These are phyloP conservation scores for Lenzites betulinus DNA, from an alignment of 768 basidiomycete genomes.

Conservation along the genomic window DNA sequence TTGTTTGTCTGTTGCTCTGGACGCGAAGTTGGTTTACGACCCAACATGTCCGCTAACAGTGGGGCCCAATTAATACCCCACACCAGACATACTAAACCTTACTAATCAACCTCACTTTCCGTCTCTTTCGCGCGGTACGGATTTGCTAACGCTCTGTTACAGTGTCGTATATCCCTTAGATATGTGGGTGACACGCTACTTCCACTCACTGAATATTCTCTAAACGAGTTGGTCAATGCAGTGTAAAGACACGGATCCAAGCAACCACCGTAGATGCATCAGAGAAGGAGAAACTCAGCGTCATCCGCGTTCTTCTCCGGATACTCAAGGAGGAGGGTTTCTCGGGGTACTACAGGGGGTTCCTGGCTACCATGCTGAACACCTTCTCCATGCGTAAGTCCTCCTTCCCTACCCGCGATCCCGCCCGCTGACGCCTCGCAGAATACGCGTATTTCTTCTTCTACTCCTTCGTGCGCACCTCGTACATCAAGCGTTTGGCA, in stretches of 20 bases:
- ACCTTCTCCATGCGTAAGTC: constrained; percentile 95
- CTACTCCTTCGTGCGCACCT: constrained; percentile 86
- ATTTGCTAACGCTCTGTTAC: not conserved
- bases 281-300: constrained; percentile 48
- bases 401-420: not conserved
- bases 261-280: constrained; percentile 61
- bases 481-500: constrained; percentile 74
- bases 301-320: constrained; percentile 64
- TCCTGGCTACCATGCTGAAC: constrained; percentile 96
- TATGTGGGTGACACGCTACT: constrained; percentile 44
- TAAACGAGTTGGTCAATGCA: constrained; percentile 37
- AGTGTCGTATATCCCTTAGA: constrained; percentile 95
- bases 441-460: constrained; percentile 99
- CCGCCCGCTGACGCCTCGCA: constrained; percentile 32
- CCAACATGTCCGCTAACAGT: too few species aligned
- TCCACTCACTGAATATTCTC: not conserved
- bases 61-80: too few species aligned
- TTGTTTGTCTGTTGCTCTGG: not conserved
- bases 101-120: too few species aligned
- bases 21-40: too few species aligned
- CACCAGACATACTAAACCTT: too few species aligned
- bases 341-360: constrained; percentile 84
- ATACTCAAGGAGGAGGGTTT: constrained; percentile 84
- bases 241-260: constrained; percentile 94
- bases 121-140: too few species aligned